phyloP scores from a whole-genome alignment of 371 early-diverging fungal genomes.

The Mortierella sp. region DNA sequence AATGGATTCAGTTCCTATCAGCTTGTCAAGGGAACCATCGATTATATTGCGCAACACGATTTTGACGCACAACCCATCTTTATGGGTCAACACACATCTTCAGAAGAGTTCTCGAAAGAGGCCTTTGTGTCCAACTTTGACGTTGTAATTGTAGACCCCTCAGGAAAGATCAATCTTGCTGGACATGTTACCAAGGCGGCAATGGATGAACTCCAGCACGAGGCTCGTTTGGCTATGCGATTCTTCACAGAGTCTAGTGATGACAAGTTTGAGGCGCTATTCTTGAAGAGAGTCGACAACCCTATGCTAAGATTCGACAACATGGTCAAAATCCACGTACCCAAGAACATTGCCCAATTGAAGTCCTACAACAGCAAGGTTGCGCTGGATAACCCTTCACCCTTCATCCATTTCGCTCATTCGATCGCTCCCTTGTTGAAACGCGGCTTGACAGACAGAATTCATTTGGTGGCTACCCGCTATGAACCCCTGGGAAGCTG shows the following conservation, averaged over 20 bases:
- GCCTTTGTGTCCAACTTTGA: constrained; percentile 76
- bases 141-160: constrained; percentile 87
- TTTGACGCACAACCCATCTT: constrained; percentile 79
- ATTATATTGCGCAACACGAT: constrained; percentile 85
- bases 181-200: constrained; percentile 69
- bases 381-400: constrained; percentile 69
- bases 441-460: constrained; percentile 78
- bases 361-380: constrained; percentile 62
- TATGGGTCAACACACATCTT: constrained; percentile 64
- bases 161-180: constrained; percentile 86
- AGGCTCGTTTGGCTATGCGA: constrained; percentile 72
- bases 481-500: constrained; percentile 57
- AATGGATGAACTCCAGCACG: constrained; percentile 75
- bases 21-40: constrained; percentile 85
- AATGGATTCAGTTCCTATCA: constrained; percentile 88
- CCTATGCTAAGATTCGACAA: constrained; percentile 76
- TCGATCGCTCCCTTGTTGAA: constrained; percentile 67
- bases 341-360: constrained; percentile 37
- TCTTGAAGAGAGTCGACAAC: constrained; percentile 78
- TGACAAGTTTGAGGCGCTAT: constrained; percentile 81
- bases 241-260: constrained; percentile 70
- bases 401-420: constrained; percentile 64
- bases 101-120: constrained; percentile 66
- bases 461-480: constrained; percentile 67
- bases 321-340: constrained; percentile 60